Conservation (phyloP, 306 rosid species). For the Cicer chorassanicum region DNA sequence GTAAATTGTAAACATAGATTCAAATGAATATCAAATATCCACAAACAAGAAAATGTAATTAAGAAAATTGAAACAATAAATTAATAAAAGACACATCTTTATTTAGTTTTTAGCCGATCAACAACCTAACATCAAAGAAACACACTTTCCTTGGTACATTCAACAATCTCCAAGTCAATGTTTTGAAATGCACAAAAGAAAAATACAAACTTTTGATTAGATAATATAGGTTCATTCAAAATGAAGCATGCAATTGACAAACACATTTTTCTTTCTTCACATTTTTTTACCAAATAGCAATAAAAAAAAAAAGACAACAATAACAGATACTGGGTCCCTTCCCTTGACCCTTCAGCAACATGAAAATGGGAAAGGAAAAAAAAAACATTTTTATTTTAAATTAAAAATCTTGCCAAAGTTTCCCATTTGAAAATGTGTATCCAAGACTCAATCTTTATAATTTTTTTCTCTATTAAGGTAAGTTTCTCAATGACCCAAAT, state of each 20-base stretch:
- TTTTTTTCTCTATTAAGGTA: neutral
- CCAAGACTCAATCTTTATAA: slow-evolving; percentile 43
- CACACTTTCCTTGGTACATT: slow-evolving; percentile 23
- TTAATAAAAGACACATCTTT: neutral
- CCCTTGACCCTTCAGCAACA: neutral
- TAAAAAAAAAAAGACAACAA: neutral
- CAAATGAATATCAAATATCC: slow-evolving; percentile 13
- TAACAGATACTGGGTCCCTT: neutral
- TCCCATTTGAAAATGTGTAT: slow-evolving; percentile 20
- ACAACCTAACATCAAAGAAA: slow-evolving; percentile 17
- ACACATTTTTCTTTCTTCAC: neutral
- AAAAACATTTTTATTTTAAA: neutral
- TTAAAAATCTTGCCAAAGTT: slow-evolving; percentile 10
- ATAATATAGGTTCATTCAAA: neutral
- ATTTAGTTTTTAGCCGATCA: slow-evolving; percentile 1
- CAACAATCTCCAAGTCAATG: slow-evolving; percentile 15
- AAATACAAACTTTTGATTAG: neutral
- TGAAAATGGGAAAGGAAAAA: slow-evolving; percentile 4
- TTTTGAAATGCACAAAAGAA: slow-evolving; percentile 25
- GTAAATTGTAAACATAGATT: neutral
- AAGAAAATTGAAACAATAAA: neutral
- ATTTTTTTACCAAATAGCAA: neutral
- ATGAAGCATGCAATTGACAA: slow-evolving; percentile 1
- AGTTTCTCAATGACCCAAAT: slow-evolving; percentile 13
- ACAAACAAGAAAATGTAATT: slow-evolving; percentile 7